Evolutionary conservation across 202 grass and related monocot genomes (phyloP).

Genomic region (Eragrostis tef): DNA sequence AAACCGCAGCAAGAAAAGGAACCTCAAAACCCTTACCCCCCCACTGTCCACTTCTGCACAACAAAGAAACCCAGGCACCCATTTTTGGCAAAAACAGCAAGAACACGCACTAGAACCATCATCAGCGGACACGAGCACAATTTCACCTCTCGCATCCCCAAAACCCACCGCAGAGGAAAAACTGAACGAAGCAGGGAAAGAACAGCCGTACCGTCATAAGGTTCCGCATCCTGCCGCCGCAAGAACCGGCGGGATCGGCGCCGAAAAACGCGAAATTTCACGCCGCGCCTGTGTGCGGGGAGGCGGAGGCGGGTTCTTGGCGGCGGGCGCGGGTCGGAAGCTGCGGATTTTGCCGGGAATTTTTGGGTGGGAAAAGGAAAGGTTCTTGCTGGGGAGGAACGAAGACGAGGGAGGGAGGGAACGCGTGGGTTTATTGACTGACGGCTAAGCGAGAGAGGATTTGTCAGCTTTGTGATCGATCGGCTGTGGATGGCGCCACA

Average conservation of each 20-base stretch:
- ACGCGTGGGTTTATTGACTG: conserved; percentile 42
- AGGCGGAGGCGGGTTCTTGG: neutral
- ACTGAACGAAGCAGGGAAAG: neutral
- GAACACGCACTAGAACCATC: neutral
- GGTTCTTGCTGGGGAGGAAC: neutral
- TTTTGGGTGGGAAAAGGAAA: conserved; percentile 15
- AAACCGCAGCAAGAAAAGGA: conserved; percentile 10
- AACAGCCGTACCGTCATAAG: conserved; percentile 58
- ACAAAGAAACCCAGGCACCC: neutral
- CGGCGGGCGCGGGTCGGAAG: neutral
- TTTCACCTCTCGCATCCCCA: neutral
- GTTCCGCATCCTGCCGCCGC: conserved; percentile 51
- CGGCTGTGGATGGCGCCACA: neutral
- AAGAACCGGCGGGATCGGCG: neutral
- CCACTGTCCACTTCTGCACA: neutral
- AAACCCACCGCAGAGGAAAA: neutral
- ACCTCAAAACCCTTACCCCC: neutral
- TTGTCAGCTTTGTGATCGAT: neutral
- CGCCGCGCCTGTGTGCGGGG: neutral
- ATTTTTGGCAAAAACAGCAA: neutral
- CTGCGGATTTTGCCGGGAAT: conserved; percentile 2
- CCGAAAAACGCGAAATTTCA: neutral
- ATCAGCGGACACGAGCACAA: neutral
- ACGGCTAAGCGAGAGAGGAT: neutral
- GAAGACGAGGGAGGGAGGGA: neutral